A percentile compares a stretch with the other conserved stretches of the same genome.
Conservation (phyloP, 441 rosid species). For the Populus hybrid region DNA sequence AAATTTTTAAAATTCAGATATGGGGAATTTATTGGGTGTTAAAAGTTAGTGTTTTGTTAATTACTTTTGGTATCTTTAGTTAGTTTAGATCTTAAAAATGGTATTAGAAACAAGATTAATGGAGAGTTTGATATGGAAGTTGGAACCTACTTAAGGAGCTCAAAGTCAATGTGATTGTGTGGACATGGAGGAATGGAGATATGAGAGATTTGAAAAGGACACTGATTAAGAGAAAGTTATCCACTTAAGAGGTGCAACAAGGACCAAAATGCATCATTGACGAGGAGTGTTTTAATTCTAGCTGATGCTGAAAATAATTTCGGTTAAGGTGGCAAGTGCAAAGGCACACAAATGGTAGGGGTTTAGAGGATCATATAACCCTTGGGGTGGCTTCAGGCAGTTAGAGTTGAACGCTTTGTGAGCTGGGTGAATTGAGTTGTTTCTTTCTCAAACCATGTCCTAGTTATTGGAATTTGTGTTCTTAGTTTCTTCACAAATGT, state of each 20-base stretch:
- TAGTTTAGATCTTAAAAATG: neutral
- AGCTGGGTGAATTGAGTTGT: neutral
- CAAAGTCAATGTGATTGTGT: neutral
- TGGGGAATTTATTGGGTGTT: neutral
- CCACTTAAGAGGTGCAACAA: neutral
- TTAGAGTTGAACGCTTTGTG: neutral
- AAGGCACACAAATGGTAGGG: neutral
- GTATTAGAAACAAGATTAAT: neutral
- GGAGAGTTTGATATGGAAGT: conserved; percentile 1
- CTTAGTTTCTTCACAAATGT: neutral
- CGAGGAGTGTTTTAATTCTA: neutral
- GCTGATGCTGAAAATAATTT: neutral
- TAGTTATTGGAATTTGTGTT: neutral
- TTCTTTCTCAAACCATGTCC: neutral
- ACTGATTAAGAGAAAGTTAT: neutral
- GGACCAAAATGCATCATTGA: neutral
- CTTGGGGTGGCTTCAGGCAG: neutral
- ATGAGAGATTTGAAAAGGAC: neutral
- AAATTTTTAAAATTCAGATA: neutral
- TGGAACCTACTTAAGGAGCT: neutral
- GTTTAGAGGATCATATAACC: neutral
- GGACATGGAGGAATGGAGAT: neutral
- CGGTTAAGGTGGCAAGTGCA: neutral
- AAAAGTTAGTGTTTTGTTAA: neutral
- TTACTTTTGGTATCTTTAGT: neutral